Conservation (phyloP, 768 basidiomycete genomes). For the Mycena pura region DNA sequence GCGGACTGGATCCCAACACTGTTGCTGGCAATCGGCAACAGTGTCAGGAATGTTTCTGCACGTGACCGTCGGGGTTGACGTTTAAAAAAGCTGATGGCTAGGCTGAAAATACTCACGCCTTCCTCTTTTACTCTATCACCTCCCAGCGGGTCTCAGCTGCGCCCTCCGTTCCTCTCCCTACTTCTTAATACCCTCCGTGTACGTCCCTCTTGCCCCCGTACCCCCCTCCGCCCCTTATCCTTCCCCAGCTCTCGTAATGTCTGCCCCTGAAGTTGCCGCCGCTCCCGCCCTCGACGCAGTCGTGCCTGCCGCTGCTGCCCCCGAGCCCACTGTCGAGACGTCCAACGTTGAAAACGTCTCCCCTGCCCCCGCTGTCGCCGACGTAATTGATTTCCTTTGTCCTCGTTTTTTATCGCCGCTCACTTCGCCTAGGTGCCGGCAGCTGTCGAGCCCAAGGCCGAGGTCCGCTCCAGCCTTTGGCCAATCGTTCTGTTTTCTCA, state of each 20-base stretch:
- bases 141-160: constrained; percentile 57
- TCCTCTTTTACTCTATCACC: constrained; percentile 64
- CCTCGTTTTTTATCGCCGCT: constrained; percentile 16
- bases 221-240: constrained; percentile 20
- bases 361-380: constrained; percentile 45
- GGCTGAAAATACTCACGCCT: constrained; percentile 47
- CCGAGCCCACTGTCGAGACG: constrained; percentile 45
- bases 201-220: constrained; percentile 41
- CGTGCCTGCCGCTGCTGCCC: constrained; percentile 47
- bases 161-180: constrained; percentile 66
- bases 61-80: no score
- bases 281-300: constrained; percentile 52
- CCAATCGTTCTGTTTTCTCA: constrained; percentile 1
- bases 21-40: neutral
- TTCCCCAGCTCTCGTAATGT: constrained; percentile 79
- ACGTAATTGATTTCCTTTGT: constrained; percentile 4
- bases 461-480: constrained; percentile 6
- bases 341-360: constrained; percentile 50
- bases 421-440: constrained; percentile 20
- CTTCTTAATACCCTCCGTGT: constrained; percentile 46
- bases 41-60: no score
- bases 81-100: no score
- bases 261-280: constrained; percentile 66
- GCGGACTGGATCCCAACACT: neutral
- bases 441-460: constrained; percentile 29